Evolutionary conservation across 1,139 yeast species (phyloP).

Genomic region (Hyphopichia khmerensis): DNA sequence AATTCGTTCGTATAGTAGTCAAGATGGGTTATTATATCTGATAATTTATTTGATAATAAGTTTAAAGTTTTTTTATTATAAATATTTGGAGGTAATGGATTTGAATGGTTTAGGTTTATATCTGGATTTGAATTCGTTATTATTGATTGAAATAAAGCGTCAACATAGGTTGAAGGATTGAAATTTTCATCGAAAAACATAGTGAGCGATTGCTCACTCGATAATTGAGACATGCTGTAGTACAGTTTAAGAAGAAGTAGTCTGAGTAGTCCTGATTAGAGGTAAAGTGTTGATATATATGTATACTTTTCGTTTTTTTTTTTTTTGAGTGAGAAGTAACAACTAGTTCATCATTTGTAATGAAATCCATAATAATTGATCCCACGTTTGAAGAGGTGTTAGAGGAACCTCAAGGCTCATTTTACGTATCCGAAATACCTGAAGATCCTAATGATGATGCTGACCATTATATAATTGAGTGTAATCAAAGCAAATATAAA

Average conservation of each 20-base stretch:
- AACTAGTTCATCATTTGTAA: not conserved
- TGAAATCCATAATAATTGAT: not conserved
- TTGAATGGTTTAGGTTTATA: not conserved
- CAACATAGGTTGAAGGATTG: constrained; percentile 35
- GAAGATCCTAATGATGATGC: not conserved
- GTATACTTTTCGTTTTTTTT: not conserved
- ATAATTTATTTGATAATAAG: constrained; percentile 28
- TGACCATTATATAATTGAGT: not conserved
- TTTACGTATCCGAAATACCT: not conserved
- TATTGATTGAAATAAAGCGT: constrained; percentile 35
- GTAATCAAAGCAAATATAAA: not conserved
- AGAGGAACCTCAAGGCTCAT: not conserved
- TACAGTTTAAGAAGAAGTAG: not conserved
- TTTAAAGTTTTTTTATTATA: constrained; percentile 25
- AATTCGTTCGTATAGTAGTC: constrained; percentile 62
- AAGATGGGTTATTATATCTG: constrained; percentile 51
- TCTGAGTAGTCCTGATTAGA: too few species aligned
- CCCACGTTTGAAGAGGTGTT: not conserved
- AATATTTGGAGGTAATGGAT: constrained; percentile 2
- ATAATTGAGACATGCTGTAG: constrained; percentile 2
- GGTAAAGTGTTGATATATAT: not conserved
- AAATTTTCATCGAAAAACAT: constrained; percentile 47
- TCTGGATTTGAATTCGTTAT: constrained; percentile 8
- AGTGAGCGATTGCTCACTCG: constrained; percentile 18
- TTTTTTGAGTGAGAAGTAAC: not conserved